phyloP scores from a whole-genome alignment of 163 green algal genomes.

The Botryococcus braunii region DNA sequence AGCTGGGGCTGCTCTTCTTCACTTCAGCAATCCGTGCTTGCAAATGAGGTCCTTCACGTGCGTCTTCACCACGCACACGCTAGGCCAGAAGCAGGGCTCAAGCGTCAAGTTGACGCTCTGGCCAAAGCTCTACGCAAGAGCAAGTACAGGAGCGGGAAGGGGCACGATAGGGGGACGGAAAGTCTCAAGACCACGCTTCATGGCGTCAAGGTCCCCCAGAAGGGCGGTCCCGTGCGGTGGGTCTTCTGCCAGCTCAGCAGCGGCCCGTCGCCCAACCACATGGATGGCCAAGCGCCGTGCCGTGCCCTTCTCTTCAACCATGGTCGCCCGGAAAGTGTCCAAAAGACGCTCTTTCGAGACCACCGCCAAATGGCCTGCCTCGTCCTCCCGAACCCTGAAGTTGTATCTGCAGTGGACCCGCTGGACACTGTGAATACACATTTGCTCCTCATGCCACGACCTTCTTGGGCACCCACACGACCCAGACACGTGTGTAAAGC shows the following conservation, averaged over 20 bases:
- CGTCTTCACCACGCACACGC: too few relatives aligned
- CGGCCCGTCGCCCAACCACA: conserved; percentile 21
- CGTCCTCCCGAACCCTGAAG: conserved; percentile 42
- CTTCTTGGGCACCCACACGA: too few relatives aligned
- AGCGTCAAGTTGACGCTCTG: too few relatives aligned
- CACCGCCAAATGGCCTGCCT: conserved; percentile 34
- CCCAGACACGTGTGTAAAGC: neutral
- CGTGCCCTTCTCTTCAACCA: conserved; percentile 16
- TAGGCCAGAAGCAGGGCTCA: too few relatives aligned
- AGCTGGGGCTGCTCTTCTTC: too few relatives aligned
- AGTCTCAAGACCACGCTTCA: too few relatives aligned
- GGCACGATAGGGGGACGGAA: too few relatives aligned
- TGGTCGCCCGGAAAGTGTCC: conserved; percentile 22
- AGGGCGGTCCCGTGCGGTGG: neutral
- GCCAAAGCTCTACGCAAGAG: too few relatives aligned
- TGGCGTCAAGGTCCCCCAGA: neutral
- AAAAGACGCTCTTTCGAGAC: conserved; percentile 31
- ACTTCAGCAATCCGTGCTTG: too few relatives aligned
- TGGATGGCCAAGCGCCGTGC: conserved; percentile 44
- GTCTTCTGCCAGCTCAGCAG: neutral
- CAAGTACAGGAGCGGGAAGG: too few relatives aligned
- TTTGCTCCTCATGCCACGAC: too few relatives aligned
- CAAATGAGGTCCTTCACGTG: too few relatives aligned
- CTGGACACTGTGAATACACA: neutral
- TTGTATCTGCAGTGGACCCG: conserved; percentile 30